Conservation (phyloP, 106 monocot species). For the Allium sativum region DNA sequence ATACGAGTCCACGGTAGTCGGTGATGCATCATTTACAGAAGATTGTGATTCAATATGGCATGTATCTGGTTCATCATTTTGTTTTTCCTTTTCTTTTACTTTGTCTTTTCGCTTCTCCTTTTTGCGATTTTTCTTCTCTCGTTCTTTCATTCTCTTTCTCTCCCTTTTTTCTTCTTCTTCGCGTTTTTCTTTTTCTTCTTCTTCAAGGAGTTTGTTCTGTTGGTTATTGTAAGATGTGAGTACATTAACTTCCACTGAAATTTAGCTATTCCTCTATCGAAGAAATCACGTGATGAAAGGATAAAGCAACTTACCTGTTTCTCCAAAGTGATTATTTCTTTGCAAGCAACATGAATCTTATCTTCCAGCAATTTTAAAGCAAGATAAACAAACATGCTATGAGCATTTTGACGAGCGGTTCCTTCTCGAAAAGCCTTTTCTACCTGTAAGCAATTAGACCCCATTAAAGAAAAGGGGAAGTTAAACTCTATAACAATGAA, state of each 20-base stretch:
- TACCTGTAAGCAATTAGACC: conserved; percentile 42
- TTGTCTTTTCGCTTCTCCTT: conserved; percentile 86
- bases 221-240: background rate
- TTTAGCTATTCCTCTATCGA: conserved; percentile 70
- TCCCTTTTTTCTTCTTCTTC: conserved; percentile 90
- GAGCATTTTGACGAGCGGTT: conserved; percentile 92
- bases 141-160: conserved; percentile 74
- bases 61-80: conserved; percentile 26
- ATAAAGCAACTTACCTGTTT: conserved; percentile 77
- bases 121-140: conserved; percentile 80
- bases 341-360: conserved; percentile 88
- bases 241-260: background rate
- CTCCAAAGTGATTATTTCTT: conserved; percentile 86
- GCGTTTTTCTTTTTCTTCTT: conserved; percentile 93
- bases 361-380: conserved; percentile 85
- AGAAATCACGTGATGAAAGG: conserved; percentile 78
- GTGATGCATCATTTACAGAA: conserved; percentile 22
- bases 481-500: background rate
- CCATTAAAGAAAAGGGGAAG: background rate
- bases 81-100: conserved; percentile 52
- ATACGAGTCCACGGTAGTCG: conserved; percentile 19
- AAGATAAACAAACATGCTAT: conserved; percentile 78
- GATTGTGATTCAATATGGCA: background rate
- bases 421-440: conserved; percentile 99
- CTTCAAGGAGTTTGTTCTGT: conserved; percentile 91